Percentiles rank a stretch among this genome's conserved stretches.
phyloP scores from a whole-genome alignment of 2,329 filamentous ascomycete species.

The Colletotrichum lindemuthianum region DNA sequence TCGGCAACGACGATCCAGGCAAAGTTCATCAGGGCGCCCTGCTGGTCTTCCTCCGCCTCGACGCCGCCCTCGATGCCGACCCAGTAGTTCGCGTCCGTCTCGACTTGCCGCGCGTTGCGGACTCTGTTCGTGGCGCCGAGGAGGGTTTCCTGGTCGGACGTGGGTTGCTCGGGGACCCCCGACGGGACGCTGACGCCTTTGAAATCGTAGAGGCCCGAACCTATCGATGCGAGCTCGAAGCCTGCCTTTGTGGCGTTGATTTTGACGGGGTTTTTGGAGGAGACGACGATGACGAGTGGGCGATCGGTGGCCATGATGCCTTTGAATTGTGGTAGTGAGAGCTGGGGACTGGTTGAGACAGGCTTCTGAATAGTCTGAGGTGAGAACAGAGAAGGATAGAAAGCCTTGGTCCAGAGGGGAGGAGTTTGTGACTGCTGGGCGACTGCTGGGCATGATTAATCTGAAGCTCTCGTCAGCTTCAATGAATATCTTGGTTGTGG shows the following conservation, averaged over 20 bases:
- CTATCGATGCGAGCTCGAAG: constrained; percentile 40
- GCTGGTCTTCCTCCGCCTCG: constrained; percentile 39
- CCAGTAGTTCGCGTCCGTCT: constrained; percentile 50
- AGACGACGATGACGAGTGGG: constrained; percentile 43
- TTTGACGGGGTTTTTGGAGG: constrained; percentile 54
- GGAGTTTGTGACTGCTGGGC: no score
- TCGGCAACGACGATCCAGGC: constrained; percentile 51
- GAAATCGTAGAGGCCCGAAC: constrained; percentile 37
- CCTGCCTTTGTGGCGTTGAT: constrained; percentile 48
- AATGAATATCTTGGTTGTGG: no score
- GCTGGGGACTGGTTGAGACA: no score
- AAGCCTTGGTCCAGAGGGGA: no score
- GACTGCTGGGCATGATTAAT: no score
- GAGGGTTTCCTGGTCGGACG: constrained; percentile 50
- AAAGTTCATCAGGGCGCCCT: constrained; percentile 46
- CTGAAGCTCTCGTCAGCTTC: no score
- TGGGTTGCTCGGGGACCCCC: constrained; percentile 52
- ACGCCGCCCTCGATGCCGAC: constrained; percentile 55
- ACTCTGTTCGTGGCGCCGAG: constrained; percentile 51
- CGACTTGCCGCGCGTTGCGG: constrained; percentile 42
- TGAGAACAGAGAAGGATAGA: no score
- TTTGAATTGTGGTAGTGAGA: not conserved
- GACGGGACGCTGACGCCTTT: constrained; percentile 47
- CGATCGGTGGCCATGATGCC: constrained; percentile 2
- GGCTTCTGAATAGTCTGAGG: no score